These are phyloP conservation scores for Coelastrella sp. DNA, from an alignment of 139 green algal species.

Conservation along the genomic window DNA sequence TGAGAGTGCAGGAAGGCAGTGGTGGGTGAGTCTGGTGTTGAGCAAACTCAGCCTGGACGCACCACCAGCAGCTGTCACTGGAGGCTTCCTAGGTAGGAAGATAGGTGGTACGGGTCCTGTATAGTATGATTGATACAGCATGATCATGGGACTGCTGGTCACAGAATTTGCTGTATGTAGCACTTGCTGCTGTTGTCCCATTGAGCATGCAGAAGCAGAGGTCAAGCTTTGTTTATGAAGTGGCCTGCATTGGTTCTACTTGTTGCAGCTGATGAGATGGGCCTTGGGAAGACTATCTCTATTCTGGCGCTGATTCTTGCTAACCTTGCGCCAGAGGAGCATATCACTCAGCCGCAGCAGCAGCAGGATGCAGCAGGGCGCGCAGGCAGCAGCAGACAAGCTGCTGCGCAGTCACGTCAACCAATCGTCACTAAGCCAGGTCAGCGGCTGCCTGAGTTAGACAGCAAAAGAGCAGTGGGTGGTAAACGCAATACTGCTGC, in stretches of 20 bases:
- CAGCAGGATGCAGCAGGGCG: not conserved
- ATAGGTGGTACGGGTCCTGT: too few relatives aligned
- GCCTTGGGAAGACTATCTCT: conserved; percentile 6
- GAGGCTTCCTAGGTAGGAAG: conserved; percentile 25
- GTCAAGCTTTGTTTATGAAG: not conserved
- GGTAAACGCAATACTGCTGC: not conserved
- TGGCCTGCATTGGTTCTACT: not conserved
- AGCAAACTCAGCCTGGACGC: not conserved
- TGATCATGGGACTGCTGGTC: too few relatives aligned
- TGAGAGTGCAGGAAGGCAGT: not conserved
- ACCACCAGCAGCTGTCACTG: not conserved
- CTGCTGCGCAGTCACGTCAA: not conserved
- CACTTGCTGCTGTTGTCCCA: not conserved
- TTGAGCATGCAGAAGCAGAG: not conserved
- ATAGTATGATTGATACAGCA: too few relatives aligned
- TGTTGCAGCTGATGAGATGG: conserved; percentile 36
- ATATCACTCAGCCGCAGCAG: conserved; percentile 4
- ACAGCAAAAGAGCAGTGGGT: not conserved
- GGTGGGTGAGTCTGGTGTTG: conserved; percentile 14
- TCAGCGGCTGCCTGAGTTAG: conserved; percentile 1
- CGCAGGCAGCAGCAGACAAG: conserved; percentile 1
- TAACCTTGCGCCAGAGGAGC: conserved; percentile 16
- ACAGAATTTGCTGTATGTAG: too few relatives aligned
- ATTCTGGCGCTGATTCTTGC: conserved; percentile 18
- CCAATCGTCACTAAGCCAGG: not conserved